phyloP scores from a whole-genome alignment of 2,329 filamentous ascomycete genomes.

The Ophiocordyceps unilateralis region DNA sequence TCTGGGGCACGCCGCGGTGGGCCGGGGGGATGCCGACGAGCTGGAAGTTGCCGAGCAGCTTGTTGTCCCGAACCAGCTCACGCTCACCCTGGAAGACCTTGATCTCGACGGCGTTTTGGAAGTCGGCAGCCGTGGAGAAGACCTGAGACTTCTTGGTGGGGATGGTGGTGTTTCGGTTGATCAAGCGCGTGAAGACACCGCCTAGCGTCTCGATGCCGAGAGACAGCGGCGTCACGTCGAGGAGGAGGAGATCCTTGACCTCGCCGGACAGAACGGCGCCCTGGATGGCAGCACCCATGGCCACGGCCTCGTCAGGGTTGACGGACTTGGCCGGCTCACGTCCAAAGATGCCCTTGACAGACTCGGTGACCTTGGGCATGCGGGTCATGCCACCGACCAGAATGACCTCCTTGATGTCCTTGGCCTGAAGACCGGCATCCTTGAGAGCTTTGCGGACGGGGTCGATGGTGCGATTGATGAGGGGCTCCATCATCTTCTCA shows the following conservation, averaged over 20 bases:
- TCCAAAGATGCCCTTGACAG: slow-evolving; percentile 91
- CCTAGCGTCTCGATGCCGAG: slow-evolving; percentile 97
- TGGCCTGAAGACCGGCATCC: slow-evolving; percentile 79
- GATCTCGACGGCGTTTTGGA: slow-evolving; percentile 98
- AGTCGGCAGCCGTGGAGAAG: slow-evolving; percentile 94
- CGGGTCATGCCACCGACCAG: slow-evolving; percentile 98
- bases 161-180: slow-evolving; percentile 98
- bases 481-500: slow-evolving; percentile 78
- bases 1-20: slow-evolving; percentile 87
- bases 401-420: slow-evolving; percentile 95
- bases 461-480: slow-evolving; percentile 74
- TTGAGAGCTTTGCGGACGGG: slow-evolving; percentile 94
- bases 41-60: slow-evolving; percentile 98
- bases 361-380: slow-evolving; percentile 96
- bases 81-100: slow-evolving; percentile 99
- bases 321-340: slow-evolving; percentile 95
- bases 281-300: slow-evolving; percentile 93
- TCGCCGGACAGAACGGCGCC: slow-evolving; percentile 93
- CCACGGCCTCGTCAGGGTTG: slow-evolving; percentile 96
- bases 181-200: slow-evolving; percentile 93
- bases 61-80: slow-evolving; percentile 98
- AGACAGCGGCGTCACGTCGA: slow-evolving; percentile 89
- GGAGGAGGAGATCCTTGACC: slow-evolving; percentile 86
- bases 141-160: slow-evolving; percentile 98
- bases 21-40: slow-evolving; percentile 92